These are phyloP conservation scores for Zanthoxylum bungeanum DNA, from an alignment of 345 rosid species.

Conservation along the genomic window DNA sequence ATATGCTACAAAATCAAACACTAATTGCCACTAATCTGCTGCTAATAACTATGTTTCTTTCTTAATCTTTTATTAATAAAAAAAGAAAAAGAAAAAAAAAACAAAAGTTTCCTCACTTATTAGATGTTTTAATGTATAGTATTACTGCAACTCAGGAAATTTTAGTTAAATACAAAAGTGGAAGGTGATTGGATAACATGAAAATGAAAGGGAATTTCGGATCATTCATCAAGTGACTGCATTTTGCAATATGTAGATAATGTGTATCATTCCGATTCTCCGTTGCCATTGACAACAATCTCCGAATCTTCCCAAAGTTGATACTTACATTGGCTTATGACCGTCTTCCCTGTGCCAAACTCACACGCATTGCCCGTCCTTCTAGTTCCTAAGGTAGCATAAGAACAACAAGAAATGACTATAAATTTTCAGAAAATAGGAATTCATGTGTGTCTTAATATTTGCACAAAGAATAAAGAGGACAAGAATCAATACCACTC, in stretches of 20 bases:
- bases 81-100: background rate
- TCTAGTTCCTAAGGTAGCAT: slow-evolving; percentile 52
- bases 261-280: slow-evolving; percentile 8
- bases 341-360: slow-evolving; percentile 70
- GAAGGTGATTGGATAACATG: background rate
- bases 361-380: slow-evolving; percentile 72
- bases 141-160: background rate
- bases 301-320: slow-evolving; percentile 7
- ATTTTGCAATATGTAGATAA: background rate
- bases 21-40: background rate
- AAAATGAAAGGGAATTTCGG: background rate
- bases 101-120: background rate
- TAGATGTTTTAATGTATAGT: background rate
- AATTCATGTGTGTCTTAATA: background rate
- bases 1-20: background rate
- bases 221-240: background rate
- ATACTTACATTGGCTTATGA: slow-evolving; percentile 15
- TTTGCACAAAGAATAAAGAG: background rate
- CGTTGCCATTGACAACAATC: background rate
- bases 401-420: slow-evolving; percentile 4
- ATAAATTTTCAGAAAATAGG: background rate
- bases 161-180: background rate
- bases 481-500: slow-evolving; percentile 39
- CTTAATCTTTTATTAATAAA: background rate
- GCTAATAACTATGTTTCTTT: background rate